Evolutionary conservation across 23 red algal species (phyloP).

Genomic region (Gracilaria gracilis): DNA sequence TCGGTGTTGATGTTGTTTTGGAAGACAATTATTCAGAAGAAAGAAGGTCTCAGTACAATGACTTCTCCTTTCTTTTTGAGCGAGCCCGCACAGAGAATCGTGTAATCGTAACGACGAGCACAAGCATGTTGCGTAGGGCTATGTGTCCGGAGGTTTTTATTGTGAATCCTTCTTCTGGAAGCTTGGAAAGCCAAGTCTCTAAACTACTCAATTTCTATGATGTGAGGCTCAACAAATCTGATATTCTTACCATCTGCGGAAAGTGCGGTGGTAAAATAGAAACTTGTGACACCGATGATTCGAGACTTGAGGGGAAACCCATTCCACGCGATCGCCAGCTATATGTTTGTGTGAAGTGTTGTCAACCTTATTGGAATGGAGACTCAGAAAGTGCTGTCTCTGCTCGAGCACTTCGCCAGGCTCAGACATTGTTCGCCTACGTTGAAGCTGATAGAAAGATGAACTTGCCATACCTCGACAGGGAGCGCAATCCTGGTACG

Average conservation of each 20-base stretch:
- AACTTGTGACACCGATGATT: not conserved
- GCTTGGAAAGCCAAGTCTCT: constrained; percentile 31
- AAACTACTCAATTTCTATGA: constrained; percentile 47
- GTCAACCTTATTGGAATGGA: constrained; percentile 49
- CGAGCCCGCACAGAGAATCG: constrained; percentile 24
- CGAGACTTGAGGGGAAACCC: constrained; percentile 28
- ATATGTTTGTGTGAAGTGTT: constrained; percentile 26
- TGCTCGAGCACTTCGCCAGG: constrained; percentile 4
- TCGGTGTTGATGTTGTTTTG: constrained; percentile 35
- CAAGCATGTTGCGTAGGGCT: not conserved
- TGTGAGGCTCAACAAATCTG: constrained; percentile 30
- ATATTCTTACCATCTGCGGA: constrained; percentile 38
- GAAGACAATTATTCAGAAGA: constrained; percentile 24
- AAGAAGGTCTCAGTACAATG: constrained; percentile 40
- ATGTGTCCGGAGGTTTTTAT: constrained; percentile 52
- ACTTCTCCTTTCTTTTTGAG: constrained; percentile 30
- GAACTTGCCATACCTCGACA: not conserved
- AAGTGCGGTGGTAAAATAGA: constrained; percentile 55
- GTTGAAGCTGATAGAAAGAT: constrained; percentile 16
- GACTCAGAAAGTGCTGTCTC: constrained; percentile 35
- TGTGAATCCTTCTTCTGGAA: constrained; percentile 20
- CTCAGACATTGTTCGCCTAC: constrained; percentile 22
- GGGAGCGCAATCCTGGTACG: not conserved
- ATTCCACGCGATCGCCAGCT: constrained; percentile 45
- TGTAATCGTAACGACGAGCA: constrained; percentile 49